Percentiles rank a stretch among this genome's conserved stretches.
These are phyloP conservation scores for Strobilomyces echinocephalus DNA, from an alignment of 768 basidiomycete genomes.

Conservation along the genomic window DNA sequence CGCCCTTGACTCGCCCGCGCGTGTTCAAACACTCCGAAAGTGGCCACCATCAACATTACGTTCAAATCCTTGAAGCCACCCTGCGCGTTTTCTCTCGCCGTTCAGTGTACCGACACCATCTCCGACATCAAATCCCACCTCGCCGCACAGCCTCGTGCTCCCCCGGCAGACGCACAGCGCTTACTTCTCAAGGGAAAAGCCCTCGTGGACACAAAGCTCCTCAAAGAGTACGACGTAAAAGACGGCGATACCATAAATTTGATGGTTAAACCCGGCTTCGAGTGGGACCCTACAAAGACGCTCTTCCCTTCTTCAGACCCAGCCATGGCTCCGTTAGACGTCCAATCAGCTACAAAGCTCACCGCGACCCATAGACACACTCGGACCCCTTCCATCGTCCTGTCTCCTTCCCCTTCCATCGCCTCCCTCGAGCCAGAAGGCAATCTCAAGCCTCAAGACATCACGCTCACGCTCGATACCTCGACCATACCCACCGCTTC, in stretches of 20 bases:
- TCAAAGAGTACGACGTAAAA: constrained; percentile 85
- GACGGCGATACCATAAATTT: constrained; percentile 81
- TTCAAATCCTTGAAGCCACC: constrained; percentile 93
- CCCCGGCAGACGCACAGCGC: constrained; percentile 75
- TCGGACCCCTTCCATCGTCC: constrained; percentile 72
- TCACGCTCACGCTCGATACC: constrained; percentile 65
- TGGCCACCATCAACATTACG: constrained; percentile 50
- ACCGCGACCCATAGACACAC: constrained; percentile 42
- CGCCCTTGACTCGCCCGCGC: neutral
- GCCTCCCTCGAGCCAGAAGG: constrained; percentile 38
- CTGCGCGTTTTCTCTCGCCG: constrained; percentile 63
- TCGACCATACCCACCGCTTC: constrained; percentile 45
- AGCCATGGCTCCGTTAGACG: constrained; percentile 19
- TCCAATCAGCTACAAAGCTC: constrained; percentile 23
- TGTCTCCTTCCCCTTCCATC: constrained; percentile 69
- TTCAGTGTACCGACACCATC: constrained; percentile 81
- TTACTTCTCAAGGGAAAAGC: constrained; percentile 94
- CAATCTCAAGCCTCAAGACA: constrained; percentile 45
- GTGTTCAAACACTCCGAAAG: constrained; percentile 8
- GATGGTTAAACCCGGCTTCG: constrained; percentile 74
- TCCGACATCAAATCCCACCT: constrained; percentile 74
- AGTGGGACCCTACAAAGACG: constrained; percentile 53
- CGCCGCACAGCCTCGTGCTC: constrained; percentile 60
- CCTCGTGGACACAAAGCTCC: constrained; percentile 78
- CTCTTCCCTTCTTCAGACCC: constrained; percentile 21